phyloP scores from a whole-genome alignment of 805 yeast genomes.

The Starmerella cellae region DNA sequence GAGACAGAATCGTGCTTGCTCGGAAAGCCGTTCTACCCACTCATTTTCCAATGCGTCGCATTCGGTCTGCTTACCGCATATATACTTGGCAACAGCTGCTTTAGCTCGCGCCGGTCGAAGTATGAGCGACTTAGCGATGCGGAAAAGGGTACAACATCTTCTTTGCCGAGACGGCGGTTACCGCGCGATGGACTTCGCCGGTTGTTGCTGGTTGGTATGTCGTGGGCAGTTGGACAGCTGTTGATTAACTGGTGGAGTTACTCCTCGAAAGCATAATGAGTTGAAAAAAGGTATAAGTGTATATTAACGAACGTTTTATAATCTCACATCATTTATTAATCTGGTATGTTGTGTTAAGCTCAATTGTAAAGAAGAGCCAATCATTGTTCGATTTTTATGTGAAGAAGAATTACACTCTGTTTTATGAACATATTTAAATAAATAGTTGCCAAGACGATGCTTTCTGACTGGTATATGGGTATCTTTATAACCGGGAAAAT shows the following conservation, averaged over 20 bases:
- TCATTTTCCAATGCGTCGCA: constrained; percentile 20
- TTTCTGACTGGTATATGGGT: not conserved
- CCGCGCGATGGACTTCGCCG: not conserved
- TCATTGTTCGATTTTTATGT: too few relatives aligned
- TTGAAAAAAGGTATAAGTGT: too few relatives aligned
- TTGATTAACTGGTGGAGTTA: constrained; percentile 3
- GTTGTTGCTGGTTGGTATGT: not conserved
- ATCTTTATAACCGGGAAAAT: too few relatives aligned
- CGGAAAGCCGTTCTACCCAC: constrained; percentile 25
- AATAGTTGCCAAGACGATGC: not conserved
- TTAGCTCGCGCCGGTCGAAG: not conserved
- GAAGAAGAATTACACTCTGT: too few relatives aligned
- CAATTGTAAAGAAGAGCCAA: too few relatives aligned
- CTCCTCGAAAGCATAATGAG: too few relatives aligned
- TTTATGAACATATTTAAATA: not conserved
- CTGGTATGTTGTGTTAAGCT: too few relatives aligned
- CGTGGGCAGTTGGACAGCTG: not conserved
- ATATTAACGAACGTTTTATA: too few relatives aligned
- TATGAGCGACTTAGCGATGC: not conserved
- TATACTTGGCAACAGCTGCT: not conserved
- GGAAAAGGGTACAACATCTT: not conserved
- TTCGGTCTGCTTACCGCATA: not conserved
- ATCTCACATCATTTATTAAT: too few relatives aligned
- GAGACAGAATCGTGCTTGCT: constrained; percentile 25
- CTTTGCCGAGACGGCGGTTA: not conserved